Base-by-base conservation (phyloP, 1,284 basidiomycete species). In the Stereum hirsutum region DNA sequence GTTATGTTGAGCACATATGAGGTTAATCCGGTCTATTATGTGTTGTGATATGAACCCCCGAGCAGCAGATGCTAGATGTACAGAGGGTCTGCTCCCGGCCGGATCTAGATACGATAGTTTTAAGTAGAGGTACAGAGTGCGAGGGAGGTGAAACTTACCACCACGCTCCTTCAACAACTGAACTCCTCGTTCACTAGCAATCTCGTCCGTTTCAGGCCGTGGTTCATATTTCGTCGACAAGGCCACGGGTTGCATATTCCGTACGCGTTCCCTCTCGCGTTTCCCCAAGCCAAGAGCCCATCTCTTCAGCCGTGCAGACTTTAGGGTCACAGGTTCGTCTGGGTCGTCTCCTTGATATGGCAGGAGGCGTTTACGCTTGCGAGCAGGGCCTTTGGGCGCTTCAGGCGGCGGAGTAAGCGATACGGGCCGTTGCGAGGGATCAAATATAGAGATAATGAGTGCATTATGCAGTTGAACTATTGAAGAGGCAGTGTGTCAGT, bases 401-500 rank as follows among this genome's bases (percentile, higher is more conserved):
- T 78, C 65, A 14, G 73, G 74, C 1, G 77, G 74, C 17, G 81
- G 78, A 0, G 80, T 76, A 1, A 77, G 74, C 11, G 75, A 75
- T 36, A 75, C 70, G 47, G 75, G 75, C 51, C 81, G 75, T 0
- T 80, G 74, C 0, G 85, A 84, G 17, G 81, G 80, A 55, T 86
- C 84, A 49, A 89, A 84, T 10, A 89, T 60, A 3, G 87, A 86
- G 30, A 88, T 85, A 37, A 89, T 78, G 23, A 89, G 68, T 3
- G 85, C 75, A 59, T 89, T 89, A 55, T 89, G 86, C 2, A 89
- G 64, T 57, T 85, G 81, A 25, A 88, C 82, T 84, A 51, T 20
- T 47, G 43, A 33, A 8, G 21, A 21, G n/a, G n/a, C n/a, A 24
- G 40, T 35, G 37, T 39, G 42, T 40, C 17, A 46, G 24, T 19